Evolutionary conservation across 2,329 filamentous ascomycete species (phyloP).

Genomic region (Sclerotinia minor): DNA sequence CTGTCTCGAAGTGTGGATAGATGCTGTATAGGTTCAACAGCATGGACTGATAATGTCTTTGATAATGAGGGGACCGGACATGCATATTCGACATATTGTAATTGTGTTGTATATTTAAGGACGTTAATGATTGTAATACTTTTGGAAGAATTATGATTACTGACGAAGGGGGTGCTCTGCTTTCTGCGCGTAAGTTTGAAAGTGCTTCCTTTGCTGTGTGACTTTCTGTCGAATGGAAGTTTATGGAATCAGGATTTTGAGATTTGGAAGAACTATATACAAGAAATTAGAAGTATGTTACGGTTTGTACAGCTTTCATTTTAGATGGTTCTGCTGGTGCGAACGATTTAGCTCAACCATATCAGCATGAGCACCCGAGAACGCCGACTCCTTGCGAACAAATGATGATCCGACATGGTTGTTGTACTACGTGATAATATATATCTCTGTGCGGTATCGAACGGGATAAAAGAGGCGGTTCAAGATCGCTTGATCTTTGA

Average conservation of each 20-base stretch:
- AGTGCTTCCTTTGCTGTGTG: not conserved
- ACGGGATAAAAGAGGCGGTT: not conserved
- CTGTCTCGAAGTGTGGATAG: slow-evolving; percentile 4
- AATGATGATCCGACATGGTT: not conserved
- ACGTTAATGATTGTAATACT: not conserved
- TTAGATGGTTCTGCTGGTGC: not conserved
- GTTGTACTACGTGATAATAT: not conserved
- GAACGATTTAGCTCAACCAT: not conserved
- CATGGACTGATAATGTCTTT: slow-evolving; percentile 16
- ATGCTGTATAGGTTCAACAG: slow-evolving; percentile 1
- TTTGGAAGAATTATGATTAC: not conserved
- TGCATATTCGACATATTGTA: not conserved
- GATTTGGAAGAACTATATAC: not conserved
- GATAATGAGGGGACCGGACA: slow-evolving; percentile 4
- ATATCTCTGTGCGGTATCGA: not conserved
- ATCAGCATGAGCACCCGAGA: not conserved
- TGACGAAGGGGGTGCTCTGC: not conserved
- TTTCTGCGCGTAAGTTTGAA: not conserved
- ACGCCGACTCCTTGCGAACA: not conserved
- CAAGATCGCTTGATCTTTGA: not conserved
- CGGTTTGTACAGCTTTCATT: not conserved
- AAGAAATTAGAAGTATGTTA: not conserved
- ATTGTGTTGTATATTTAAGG: not conserved
- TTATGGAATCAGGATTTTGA: too few relatives aligned
- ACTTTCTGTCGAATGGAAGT: not conserved